Evolutionary conservation across 257 asterid genomes (phyloP).

Genomic region (Solanum medicagineum): DNA sequence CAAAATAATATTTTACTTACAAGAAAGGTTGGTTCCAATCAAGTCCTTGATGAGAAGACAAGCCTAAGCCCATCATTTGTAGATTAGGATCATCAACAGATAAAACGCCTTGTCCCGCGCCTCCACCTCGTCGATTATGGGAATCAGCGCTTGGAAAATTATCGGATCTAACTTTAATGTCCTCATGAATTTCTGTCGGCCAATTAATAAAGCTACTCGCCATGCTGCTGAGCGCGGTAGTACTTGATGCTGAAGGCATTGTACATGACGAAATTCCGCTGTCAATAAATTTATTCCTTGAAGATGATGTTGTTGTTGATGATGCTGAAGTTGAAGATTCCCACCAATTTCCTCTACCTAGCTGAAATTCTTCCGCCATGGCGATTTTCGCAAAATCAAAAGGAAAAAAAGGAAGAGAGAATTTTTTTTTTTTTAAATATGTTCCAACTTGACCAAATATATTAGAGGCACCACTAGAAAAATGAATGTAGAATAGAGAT

Average conservation of each 20-base stretch:
- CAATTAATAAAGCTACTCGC: slow-evolving; percentile 36
- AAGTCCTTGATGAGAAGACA: slow-evolving; percentile 51
- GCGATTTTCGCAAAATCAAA: background rate
- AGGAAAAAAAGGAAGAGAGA: background rate
- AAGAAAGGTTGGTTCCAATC: slow-evolving; percentile 41
- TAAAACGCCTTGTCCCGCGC: slow-evolving; percentile 2
- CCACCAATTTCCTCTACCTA: slow-evolving; percentile 84
- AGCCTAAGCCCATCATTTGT: slow-evolving; percentile 69
- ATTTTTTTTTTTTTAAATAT: background rate
- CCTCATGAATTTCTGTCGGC: slow-evolving; percentile 44
- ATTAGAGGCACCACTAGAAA: background rate
- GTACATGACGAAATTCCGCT: slow-evolving; percentile 1
- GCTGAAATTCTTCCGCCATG: slow-evolving; percentile 72
- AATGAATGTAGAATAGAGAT: background rate
- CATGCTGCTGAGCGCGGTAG: slow-evolving; percentile 26
- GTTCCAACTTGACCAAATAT: background rate
- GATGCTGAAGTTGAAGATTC: slow-evolving; percentile 18
- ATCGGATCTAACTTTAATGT: slow-evolving; percentile 30
- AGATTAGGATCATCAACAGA: slow-evolving; percentile 28
- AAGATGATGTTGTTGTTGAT: slow-evolving; percentile 12
- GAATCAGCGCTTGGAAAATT: background rate
- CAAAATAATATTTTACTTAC: too few relatives aligned
- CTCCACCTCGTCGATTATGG: slow-evolving; percentile 2
- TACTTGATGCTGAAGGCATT: slow-evolving; percentile 20
- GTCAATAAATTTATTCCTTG: slow-evolving; percentile 35